Base-by-base conservation (phyloP, 371 early-diverging fungal species). In the Mortierella sp. region DNA sequence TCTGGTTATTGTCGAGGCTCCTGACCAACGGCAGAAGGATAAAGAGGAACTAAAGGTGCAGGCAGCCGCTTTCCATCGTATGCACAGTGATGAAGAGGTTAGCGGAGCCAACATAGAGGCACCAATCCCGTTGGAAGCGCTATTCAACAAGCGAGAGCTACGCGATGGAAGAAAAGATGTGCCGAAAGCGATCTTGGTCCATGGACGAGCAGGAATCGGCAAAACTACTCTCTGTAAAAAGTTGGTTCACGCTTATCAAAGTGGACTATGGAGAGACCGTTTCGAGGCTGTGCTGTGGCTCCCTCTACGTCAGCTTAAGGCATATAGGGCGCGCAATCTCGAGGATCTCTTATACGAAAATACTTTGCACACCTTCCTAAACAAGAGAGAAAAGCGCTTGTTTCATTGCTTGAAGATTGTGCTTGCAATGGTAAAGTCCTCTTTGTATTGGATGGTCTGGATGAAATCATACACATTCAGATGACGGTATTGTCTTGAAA, bases 401-500 rank as follows among this genome's bases (percentile, higher is more conserved):
- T 43, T 18, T 3, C 61, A 47, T 26, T 32, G n/a, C n/a, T n/a
- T 72, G 43, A 35, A 62, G 59, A 39, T 22, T 22, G 62, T 26
- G n/a, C 66, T 72, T 16, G 39, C 12, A 20, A 6, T 39, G 72
- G 61, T 51, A 73, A 45, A 26, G 64, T 67, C 10, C 68, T 73
- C 26, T 73, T 73, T 54, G 55, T 73, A 45, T 47, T 73, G 55
- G 73, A 73, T 24, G 73, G 73, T 28, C 63, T 66, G 55, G 73
- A 73, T 47, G 68, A 73, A 39, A 63, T 73, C 24, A 72, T 55
- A 14, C 35, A 1, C 28, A 58, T 3, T 1, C 35, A 6, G 68
- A 45, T 3, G 45, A 40, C 5, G 68, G 43, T 5, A 51, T 37
- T 9, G 47, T 57, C 47, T 18, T 73, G 49, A 30, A 1, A 39